Base-by-base conservation (phyloP, 306 rosid species). In the Dalbergia cochinchinensis region DNA sequence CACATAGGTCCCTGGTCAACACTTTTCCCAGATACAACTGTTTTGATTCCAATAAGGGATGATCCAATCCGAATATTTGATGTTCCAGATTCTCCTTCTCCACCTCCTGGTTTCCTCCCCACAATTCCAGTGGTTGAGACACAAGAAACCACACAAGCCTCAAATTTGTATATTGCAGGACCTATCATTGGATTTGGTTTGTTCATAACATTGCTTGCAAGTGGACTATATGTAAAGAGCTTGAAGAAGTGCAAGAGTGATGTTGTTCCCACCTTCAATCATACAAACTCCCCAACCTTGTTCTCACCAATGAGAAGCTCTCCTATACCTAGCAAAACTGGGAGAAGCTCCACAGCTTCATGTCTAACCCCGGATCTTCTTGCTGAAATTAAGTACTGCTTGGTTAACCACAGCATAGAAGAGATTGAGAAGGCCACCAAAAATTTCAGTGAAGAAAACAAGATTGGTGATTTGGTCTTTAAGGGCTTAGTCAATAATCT, bases 361-460 rank as follows among this genome's bases (percentile, higher is more conserved):
- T 88, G 94, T 42, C 78, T 92, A 34, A 90, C 94, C 11, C 94
- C 91, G 1, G 97, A 87, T 72, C 64, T 90, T 87, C 91, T 92
- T 15, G 84, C 74, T 16, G 93, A 86, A 42, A 84, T 90, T 35
- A 90, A 92, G 82, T 90, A 88, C 59, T 81, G 90, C 11, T 62
- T 88, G 83, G 78, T 80, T 80, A 88, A 83, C 58, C 88, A 88
- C 80, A 82, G 80, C 83, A 53, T 86, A 12, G 84, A 90, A 61
- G 94, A 88, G 66, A 62, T 90, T 20, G 72, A 64, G 35, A 88
- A 67, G 55, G 91, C 90, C 45, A 87, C 93, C 12, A 65, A 64
- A 14, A 85, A 85, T 79, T 92, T 92, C 86, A 82, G 82, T 68
- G 87, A 84, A 62, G 89, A 87, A 62, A 88, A 80, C 80, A 86